These are phyloP conservation scores for Kodamaea neixiangensis DNA, from an alignment of 805 yeast genomes.

Conservation along the genomic window DNA sequence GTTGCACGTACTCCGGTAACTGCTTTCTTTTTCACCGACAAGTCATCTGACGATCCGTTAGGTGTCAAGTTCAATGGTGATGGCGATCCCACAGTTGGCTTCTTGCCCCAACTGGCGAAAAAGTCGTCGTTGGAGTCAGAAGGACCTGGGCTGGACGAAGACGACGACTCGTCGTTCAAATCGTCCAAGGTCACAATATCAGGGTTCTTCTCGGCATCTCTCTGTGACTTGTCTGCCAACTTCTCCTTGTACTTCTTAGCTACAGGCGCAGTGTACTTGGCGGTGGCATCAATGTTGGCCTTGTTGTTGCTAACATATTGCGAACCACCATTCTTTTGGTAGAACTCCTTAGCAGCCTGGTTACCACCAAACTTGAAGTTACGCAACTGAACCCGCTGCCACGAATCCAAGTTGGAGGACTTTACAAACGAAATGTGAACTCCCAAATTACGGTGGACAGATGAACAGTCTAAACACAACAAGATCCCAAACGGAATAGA, in stretches of 20 bases:
- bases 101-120: slow-evolving; percentile 85
- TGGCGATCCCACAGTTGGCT: slow-evolving; percentile 30
- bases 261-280: slow-evolving; percentile 76
- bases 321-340: slow-evolving; percentile 83
- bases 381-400: slow-evolving; percentile 89
- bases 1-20: background rate
- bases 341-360: slow-evolving; percentile 79
- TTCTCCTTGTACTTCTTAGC: slow-evolving; percentile 84
- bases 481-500: slow-evolving; percentile 95
- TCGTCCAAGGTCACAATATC: slow-evolving; percentile 68
- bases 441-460: slow-evolving; percentile 93
- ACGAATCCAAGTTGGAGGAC: slow-evolving; percentile 87
- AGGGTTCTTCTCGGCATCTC: slow-evolving; percentile 74
- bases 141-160: slow-evolving; percentile 36
- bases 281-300: slow-evolving; percentile 54
- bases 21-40: slow-evolving; percentile 12
- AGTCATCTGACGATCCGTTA: slow-evolving; percentile 37
- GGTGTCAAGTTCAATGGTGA: slow-evolving; percentile 54
- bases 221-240: slow-evolving; percentile 63
- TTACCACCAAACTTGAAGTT: slow-evolving; percentile 95
- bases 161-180: slow-evolving; percentile 27
- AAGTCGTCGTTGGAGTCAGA: slow-evolving; percentile 73
- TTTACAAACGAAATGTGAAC: slow-evolving; percentile 95
- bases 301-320: slow-evolving; percentile 52
- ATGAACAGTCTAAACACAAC: slow-evolving; percentile 91